Conservation (phyloP, 345 rosid species). For the Litchi chinensis region DNA sequence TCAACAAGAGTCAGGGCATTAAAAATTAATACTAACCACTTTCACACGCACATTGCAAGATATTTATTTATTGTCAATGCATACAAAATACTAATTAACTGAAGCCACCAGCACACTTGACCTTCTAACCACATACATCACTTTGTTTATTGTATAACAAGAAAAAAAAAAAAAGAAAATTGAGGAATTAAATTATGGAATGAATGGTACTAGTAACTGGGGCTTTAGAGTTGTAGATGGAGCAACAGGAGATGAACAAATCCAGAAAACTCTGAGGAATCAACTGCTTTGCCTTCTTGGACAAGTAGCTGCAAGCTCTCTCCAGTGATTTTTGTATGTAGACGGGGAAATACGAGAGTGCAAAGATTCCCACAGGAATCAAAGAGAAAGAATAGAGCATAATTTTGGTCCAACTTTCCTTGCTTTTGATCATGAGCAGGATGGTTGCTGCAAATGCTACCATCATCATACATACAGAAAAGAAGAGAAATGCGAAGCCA, state of each 20-base stretch:
- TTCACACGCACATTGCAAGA: no score
- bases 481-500: slow-evolving; percentile 14
- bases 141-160: no score
- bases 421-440: background rate
- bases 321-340: background rate
- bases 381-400: background rate
- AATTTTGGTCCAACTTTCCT: slow-evolving; percentile 1
- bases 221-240: no score
- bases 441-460: background rate
- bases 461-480: slow-evolving; percentile 7
- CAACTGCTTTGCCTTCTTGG: background rate
- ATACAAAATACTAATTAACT: no score
- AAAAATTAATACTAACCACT: no score
- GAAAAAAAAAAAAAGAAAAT: no score
- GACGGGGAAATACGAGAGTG: background rate
- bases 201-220: background rate
- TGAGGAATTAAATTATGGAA: slow-evolving; percentile 6
- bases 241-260: background rate
- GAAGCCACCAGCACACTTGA: no score
- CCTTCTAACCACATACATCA: no score
- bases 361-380: background rate
- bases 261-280: background rate
- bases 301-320: background rate
- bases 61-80: no score
- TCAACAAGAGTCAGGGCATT: no score